phyloP scores from a whole-genome alignment of 352 stramenopile species.

The Globisporangium abappressorium region DNA sequence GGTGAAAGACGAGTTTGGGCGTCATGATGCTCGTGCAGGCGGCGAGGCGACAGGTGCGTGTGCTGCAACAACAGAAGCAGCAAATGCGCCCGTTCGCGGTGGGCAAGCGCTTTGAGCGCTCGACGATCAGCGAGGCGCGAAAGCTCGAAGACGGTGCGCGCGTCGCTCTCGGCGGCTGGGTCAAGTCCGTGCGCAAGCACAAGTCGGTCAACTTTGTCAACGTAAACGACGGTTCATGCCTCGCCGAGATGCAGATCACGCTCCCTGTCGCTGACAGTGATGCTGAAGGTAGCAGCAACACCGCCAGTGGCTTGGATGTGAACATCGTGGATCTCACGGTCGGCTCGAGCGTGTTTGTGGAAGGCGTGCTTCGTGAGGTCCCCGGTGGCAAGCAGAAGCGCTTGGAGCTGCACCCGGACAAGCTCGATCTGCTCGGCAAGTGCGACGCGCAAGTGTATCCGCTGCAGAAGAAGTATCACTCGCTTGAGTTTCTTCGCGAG shows the following conservation, averaged over 20 bases:
- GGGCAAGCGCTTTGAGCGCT: constrained; percentile 19
- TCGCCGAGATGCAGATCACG: constrained; percentile 92
- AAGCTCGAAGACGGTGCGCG: constrained; percentile 33
- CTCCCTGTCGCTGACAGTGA: constrained; percentile 48
- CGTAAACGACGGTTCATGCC: constrained; percentile 94
- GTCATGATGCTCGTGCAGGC: not conserved
- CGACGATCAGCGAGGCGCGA: constrained; percentile 45
- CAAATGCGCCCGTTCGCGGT: not conserved
- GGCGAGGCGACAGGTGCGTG: not conserved
- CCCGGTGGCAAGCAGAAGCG: constrained; percentile 85
- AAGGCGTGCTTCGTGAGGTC: constrained; percentile 87
- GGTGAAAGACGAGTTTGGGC: not conserved
- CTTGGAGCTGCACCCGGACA: constrained; percentile 90
- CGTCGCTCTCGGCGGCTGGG: constrained; percentile 86
- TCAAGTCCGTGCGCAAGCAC: constrained; percentile 95
- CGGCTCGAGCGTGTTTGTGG: constrained; percentile 90
- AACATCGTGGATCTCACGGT: constrained; percentile 91
- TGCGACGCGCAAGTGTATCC: constrained; percentile 94
- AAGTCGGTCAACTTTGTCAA: constrained; percentile 97
- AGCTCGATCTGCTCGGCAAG: constrained; percentile 86
- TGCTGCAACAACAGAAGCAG: not conserved
- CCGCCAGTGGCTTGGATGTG: constrained; percentile 27
- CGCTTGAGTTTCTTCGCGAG: constrained; percentile 96
- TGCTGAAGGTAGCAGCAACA: constrained; percentile 21
- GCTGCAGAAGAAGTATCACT: constrained; percentile 98